Evolutionary conservation across 2,329 filamentous ascomycete genomes (phyloP).

Genomic region (Colletotrichum spinosum): DNA sequence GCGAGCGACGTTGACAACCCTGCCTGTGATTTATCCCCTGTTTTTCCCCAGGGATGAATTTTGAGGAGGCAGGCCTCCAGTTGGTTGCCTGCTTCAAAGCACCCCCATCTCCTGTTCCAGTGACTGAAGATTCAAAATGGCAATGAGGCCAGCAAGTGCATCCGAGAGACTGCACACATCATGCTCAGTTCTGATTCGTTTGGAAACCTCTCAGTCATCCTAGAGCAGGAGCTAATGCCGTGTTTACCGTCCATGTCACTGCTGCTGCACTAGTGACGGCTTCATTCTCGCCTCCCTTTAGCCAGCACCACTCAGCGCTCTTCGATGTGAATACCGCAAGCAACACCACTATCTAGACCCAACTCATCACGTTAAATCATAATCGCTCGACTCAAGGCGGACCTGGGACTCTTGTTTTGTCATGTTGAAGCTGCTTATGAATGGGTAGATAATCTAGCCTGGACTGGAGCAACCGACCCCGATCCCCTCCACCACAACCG

Average conservation of each 20-base stretch:
- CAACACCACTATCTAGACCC: not conserved
- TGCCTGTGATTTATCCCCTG: slow-evolving; percentile 2
- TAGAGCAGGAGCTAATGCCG: slow-evolving; percentile 7
- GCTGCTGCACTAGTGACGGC: slow-evolving; percentile 23
- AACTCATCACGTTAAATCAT: not conserved
- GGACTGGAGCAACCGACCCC: slow-evolving; percentile 16
- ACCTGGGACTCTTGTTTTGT: slow-evolving; percentile 31
- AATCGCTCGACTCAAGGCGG: not conserved
- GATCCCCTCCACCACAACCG: slow-evolving; percentile 18
- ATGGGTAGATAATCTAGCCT: slow-evolving; percentile 32
- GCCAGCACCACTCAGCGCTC: slow-evolving; percentile 16
- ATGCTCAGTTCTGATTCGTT: slow-evolving; percentile 2
- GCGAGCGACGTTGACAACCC: slow-evolving; percentile 1
- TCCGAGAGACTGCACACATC: not conserved
- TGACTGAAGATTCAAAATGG: no score
- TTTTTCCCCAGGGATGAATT: not conserved
- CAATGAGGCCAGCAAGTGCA: no score
- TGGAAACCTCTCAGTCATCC: not conserved
- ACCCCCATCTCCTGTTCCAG: no score
- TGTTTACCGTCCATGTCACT: slow-evolving; percentile 7
- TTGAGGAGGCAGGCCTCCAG: not conserved
- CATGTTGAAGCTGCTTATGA: slow-evolving; percentile 35
- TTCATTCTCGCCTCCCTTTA: slow-evolving; percentile 26
- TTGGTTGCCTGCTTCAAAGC: no score
- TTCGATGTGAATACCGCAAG: slow-evolving; percentile 1